Conservation (phyloP, 2,329 filamentous ascomycete genomes). For the Phoma sp. region DNA sequence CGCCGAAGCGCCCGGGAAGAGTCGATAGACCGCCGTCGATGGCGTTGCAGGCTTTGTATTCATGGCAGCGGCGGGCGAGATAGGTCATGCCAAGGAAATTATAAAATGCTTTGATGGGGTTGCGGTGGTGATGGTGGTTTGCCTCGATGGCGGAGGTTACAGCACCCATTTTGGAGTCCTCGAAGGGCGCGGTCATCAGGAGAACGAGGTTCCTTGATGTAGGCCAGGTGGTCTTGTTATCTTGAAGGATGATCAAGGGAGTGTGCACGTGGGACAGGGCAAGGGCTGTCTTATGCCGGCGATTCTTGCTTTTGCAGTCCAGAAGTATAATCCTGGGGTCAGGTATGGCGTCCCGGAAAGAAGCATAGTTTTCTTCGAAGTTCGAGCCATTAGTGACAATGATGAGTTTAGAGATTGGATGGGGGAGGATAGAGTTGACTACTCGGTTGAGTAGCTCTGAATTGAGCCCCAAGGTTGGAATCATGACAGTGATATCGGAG, state of each 20-base stretch:
- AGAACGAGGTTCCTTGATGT: neutral
- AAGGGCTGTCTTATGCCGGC: neutral
- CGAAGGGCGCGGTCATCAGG: neutral
- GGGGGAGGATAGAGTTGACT: constrained; percentile 49
- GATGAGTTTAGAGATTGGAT: constrained; percentile 22
- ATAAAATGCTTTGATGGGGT: neutral
- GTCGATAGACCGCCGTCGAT: neutral
- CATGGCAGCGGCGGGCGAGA: neutral
- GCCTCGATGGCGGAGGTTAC: neutral
- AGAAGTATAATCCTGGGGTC: neutral
- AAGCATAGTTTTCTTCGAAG: neutral
- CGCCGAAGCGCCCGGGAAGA: neutral
- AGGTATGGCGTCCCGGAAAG: neutral
- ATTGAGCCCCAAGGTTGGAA: constrained; percentile 59
- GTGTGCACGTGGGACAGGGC: neutral
- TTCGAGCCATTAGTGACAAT: neutral
- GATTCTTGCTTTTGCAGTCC: neutral
- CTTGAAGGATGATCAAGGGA: neutral
- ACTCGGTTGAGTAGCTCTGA: constrained; percentile 53
- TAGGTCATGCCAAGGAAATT: neutral
- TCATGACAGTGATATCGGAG: constrained; percentile 58
- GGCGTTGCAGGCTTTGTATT: neutral
- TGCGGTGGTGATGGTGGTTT: neutral
- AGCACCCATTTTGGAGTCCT: neutral
- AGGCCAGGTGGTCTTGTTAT: neutral